Conservation (phyloP, 2,329 filamentous ascomycete genomes). For the Monilinia laxa region DNA sequence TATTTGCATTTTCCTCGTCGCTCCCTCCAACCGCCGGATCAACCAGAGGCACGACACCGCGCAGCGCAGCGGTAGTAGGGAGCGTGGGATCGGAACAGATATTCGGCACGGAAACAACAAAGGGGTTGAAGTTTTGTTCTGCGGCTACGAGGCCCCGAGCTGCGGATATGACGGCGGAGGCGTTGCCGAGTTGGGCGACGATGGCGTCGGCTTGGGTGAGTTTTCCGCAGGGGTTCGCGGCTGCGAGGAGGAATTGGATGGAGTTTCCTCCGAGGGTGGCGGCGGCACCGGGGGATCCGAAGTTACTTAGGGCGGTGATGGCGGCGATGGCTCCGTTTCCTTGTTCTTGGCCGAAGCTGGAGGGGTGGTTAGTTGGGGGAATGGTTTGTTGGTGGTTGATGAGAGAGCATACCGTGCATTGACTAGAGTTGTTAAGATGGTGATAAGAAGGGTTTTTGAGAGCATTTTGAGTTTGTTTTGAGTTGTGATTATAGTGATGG, state of each 20-base stretch:
- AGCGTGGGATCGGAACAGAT: conserved; percentile 64
- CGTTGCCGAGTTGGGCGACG: conserved; percentile 58
- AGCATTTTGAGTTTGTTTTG: conserved; percentile 31
- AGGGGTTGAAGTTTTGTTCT: conserved; percentile 74
- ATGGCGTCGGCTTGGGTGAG: conserved; percentile 65
- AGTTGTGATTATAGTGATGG: conserved; percentile 13
- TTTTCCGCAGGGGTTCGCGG: conserved; percentile 64
- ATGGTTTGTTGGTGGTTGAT: not conserved
- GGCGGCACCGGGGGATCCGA: conserved; percentile 59
- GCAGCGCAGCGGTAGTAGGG: conserved; percentile 58
- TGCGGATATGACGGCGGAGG: conserved; percentile 58
- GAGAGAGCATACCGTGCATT: conserved; percentile 38
- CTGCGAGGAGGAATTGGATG: conserved; percentile 62
- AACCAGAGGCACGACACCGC: conserved; percentile 66
- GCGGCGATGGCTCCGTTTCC: conserved; percentile 47
- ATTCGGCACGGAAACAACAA: conserved; percentile 56
- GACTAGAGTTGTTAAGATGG: conserved; percentile 32
- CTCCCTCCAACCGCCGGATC: conserved; percentile 61
- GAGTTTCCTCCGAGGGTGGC: conserved; percentile 62
- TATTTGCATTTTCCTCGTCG: conserved; percentile 60
- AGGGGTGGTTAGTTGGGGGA: not conserved
- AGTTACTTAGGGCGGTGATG: conserved; percentile 53
- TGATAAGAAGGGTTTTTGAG: conserved; percentile 33
- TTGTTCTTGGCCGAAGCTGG: conserved; percentile 63
- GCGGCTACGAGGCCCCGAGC: conserved; percentile 63